Evolutionary conservation across 805 yeast genomes (phyloP), one percentile per base, ranked within the genome.

Genomic region (Candida ortonii): DNA sequence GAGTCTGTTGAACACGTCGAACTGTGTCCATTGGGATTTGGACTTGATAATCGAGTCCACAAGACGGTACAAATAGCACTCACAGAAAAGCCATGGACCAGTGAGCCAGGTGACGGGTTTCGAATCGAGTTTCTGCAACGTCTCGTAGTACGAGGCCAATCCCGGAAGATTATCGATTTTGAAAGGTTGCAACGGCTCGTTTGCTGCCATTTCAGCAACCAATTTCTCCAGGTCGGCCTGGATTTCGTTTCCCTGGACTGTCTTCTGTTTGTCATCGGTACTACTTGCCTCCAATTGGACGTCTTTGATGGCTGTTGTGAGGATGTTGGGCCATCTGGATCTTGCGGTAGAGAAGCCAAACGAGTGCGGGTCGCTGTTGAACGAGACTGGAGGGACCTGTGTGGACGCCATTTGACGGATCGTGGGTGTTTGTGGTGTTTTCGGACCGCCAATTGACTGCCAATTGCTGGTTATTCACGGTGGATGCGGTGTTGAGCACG

Each of bases 71-170:
- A 93, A 56, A 53, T 82, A 80, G 58, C 96, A 82, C 59, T 94
- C 99, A 25, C 83, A 66, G 52, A 71, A 82, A 34, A 93, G 65
- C 99, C 99, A 93, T 13, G 95, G 96, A 1, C 90, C 94, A 7
- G 80, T 69, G 28, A 67, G 63, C 97, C 97, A 93, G 11, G 84
- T 75, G 33, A 70, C 51, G 8, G 57, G 50, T n/a, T n/a, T n/a
- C n/a, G n/a, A n/a, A 22, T 57, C 59, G 29, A 64, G 47, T 16
- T 53, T 44, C 16, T 50, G 53, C 48, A 79, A 61, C 22, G 73
- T 70, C 3, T 68, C 70, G 61, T 90, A 85, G 64, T 76, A 89
- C 6, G 74, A 64, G 9, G 58, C 55, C 38, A 80, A 70, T 22
- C 77, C 71, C 7, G 64, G 56, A 25, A 68, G 63, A n/a, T 49